phyloP scores from a whole-genome alignment of 306 rosid species.

The Aeschynomene evenia region DNA sequence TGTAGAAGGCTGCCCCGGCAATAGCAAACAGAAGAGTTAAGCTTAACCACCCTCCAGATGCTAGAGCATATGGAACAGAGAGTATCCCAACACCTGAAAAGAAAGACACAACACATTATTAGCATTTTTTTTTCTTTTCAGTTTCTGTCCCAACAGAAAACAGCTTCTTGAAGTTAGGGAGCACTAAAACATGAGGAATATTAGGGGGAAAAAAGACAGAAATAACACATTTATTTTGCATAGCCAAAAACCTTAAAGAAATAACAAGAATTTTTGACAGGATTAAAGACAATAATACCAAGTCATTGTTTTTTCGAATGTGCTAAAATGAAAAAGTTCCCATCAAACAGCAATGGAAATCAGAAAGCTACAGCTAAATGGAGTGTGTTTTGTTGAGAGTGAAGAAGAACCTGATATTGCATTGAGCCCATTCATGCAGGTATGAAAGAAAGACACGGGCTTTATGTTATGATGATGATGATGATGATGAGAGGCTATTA shows the following conservation, averaged over 20 bases:
- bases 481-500: background rate
- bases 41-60: slow-evolving; percentile 87
- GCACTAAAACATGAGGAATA: too few relatives aligned
- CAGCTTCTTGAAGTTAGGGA: background rate
- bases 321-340: background rate
- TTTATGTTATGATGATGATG: background rate
- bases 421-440: slow-evolving; percentile 37
- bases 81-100: slow-evolving; percentile 76
- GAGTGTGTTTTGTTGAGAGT: background rate
- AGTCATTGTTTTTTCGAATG: too few relatives aligned
- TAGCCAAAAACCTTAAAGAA: background rate
- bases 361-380: background rate
- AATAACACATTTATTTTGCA: background rate
- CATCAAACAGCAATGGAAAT: background rate
- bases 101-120: slow-evolving; percentile 5
- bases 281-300: too few relatives aligned
- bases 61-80: slow-evolving; percentile 79
- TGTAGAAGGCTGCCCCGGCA: slow-evolving; percentile 52
- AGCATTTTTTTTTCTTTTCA: background rate
- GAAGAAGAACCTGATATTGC: slow-evolving; percentile 30
- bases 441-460: background rate
- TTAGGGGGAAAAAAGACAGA: too few relatives aligned
- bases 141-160: too few relatives aligned
- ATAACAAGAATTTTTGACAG: too few relatives aligned
- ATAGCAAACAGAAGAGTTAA: slow-evolving; percentile 52